Evolutionary conservation across 2,329 filamentous ascomycete species (phyloP).

Genomic region (Talaromyces marneffei): DNA sequence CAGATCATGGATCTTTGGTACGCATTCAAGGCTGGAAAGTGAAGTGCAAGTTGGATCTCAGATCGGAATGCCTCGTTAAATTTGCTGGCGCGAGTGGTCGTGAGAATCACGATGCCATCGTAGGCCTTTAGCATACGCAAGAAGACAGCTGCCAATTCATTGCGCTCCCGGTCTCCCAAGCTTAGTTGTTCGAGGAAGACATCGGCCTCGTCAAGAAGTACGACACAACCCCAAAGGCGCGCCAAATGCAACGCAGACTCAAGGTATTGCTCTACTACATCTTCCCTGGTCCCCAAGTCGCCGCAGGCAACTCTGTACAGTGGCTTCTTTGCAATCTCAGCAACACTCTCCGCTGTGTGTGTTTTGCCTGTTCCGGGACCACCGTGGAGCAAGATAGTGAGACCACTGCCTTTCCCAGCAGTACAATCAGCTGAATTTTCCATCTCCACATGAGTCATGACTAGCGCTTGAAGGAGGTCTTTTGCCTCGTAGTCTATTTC

Average conservation of each 20-base stretch:
- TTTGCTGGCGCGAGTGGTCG: conserved; percentile 29
- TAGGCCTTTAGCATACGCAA: conserved; percentile 36
- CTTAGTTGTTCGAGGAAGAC: not conserved
- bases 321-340: conserved; percentile 47
- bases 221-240: conserved; percentile 15
- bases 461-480: not conserved
- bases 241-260: conserved; percentile 16
- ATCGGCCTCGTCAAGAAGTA: not conserved
- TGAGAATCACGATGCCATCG: conserved; percentile 34
- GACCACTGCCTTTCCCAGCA: conserved; percentile 13
- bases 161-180: not conserved
- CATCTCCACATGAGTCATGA: not conserved
- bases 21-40: conserved; percentile 6
- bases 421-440: not conserved
- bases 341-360: conserved; percentile 46
- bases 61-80: conserved; percentile 35
- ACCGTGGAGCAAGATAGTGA: conserved; percentile 48
- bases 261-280: conserved; percentile 34
- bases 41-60: conserved; percentile 2
- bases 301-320: conserved; percentile 46
- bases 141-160: conserved; percentile 21
- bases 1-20: not conserved
- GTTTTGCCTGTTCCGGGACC: conserved; percentile 53
- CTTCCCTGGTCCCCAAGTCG: conserved; percentile 44
- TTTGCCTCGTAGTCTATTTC: not conserved